Conservation (phyloP, 345 rosid genomes). For the Odontarrhena argentea region DNA sequence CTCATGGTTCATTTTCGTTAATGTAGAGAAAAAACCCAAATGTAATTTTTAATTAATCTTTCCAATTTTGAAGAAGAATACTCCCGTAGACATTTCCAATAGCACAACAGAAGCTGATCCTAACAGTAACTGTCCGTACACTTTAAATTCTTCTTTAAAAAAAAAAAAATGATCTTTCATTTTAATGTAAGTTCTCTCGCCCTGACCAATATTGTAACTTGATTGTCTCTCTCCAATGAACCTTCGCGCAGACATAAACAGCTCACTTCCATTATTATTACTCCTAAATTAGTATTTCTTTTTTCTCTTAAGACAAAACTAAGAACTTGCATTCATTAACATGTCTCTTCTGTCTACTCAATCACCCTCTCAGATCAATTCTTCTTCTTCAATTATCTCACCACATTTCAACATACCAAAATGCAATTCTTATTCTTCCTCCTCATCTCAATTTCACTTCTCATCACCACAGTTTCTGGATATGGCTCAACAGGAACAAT, state of each 20-base stretch:
- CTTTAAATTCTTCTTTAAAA: too few relatives aligned
- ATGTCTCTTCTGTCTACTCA: slow-evolving; percentile 43
- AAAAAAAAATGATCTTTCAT: background rate
- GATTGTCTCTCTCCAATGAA: slow-evolving; percentile 43
- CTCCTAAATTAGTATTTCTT: background rate
- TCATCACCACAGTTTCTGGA: slow-evolving; percentile 32
- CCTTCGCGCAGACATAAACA: slow-evolving; percentile 48
- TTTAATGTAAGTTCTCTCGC: slow-evolving; percentile 31
- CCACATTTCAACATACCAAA: slow-evolving; percentile 1
- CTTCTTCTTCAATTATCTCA: slow-evolving; percentile 21
- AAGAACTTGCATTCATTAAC: slow-evolving; percentile 43
- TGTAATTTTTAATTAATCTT: too few relatives aligned
- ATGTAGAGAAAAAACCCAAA: too few relatives aligned
- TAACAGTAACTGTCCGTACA: slow-evolving; percentile 31
- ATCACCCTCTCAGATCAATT: slow-evolving; percentile 37
- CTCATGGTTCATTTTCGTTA: too few relatives aligned
- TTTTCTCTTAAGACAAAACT: slow-evolving; percentile 3
- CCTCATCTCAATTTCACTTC: slow-evolving; percentile 2
- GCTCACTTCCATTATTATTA: slow-evolving; percentile 41
- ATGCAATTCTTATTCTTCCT: background rate
- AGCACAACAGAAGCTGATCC: background rate
- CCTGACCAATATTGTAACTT: slow-evolving; percentile 31
- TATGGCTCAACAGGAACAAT: slow-evolving; percentile 42
- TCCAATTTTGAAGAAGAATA: too few relatives aligned
- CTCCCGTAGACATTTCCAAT: background rate